Percentiles rank a stretch among this genome's conserved stretches.
Evolutionary conservation across 768 basidiomycete species (phyloP).

Genomic region (Mycena polygramma): DNA sequence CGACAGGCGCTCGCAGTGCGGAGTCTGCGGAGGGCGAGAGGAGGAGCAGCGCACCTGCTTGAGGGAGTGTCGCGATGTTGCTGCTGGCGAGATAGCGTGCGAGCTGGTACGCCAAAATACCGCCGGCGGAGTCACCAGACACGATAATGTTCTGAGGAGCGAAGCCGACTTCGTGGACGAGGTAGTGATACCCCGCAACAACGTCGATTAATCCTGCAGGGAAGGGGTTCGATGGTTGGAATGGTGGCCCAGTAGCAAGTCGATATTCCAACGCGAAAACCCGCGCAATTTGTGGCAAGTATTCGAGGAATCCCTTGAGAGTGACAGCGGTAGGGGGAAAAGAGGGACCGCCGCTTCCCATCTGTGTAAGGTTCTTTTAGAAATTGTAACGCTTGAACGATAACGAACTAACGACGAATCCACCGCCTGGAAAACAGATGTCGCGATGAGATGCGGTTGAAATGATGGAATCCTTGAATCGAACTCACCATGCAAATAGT

Average conservation of each 20-base stretch:
- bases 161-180: conserved; percentile 59
- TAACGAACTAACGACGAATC: conserved; percentile 22
- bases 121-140: conserved; percentile 67
- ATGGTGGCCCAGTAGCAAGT: conserved; percentile 49
- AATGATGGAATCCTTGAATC: too few relatives aligned
- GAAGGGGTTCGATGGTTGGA: conserved; percentile 54
- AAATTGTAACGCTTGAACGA: too few relatives aligned
- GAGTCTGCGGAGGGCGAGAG: conserved; percentile 47
- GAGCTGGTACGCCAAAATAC: conserved; percentile 59
- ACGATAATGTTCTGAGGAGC: conserved; percentile 59
- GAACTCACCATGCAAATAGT: conserved; percentile 47
- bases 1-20: neutral
- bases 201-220: conserved; percentile 68
- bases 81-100: conserved; percentile 49
- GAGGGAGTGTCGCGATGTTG: conserved; percentile 32
- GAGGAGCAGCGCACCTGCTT: conserved; percentile 49
- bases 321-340: conserved; percentile 14
- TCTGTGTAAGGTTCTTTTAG: conserved; percentile 28
- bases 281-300: conserved; percentile 37
- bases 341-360: conserved; percentile 36
- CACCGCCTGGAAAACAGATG: conserved; percentile 11
- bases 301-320: conserved; percentile 34
- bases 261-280: conserved; percentile 64
- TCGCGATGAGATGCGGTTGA: neutral
- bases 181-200: conserved; percentile 63